phyloP scores from a whole-genome alignment of 2,329 filamentous ascomycete genomes.

The Penicillium hesseltinei region DNA sequence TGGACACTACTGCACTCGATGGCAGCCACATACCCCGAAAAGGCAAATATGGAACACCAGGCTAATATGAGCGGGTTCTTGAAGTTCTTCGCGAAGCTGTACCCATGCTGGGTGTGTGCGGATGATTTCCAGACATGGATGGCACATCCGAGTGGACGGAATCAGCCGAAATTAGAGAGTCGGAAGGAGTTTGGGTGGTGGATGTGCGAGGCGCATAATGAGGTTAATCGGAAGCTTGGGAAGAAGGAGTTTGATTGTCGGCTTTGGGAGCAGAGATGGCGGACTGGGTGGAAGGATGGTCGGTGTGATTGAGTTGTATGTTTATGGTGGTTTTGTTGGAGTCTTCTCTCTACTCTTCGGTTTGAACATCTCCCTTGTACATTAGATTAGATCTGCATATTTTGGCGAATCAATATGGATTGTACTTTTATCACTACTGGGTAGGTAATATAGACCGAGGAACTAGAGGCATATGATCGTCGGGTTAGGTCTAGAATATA shows the following conservation, averaged over 20 bases:
- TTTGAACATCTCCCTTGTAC: slow-evolving; percentile 16
- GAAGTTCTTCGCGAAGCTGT: slow-evolving; percentile 75
- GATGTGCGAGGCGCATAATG: slow-evolving; percentile 54
- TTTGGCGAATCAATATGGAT: slow-evolving; percentile 5
- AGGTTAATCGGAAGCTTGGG: slow-evolving; percentile 69
- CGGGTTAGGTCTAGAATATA: background rate
- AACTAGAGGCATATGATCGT: background rate
- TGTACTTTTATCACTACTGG: background rate
- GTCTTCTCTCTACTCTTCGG: slow-evolving; percentile 11
- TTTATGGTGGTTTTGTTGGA: background rate
- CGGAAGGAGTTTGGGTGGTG: slow-evolving; percentile 49
- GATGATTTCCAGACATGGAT: slow-evolving; percentile 88
- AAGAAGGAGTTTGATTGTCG: slow-evolving; percentile 88
- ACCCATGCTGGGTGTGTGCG: slow-evolving; percentile 94
- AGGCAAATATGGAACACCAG: slow-evolving; percentile 68
- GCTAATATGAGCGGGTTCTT: slow-evolving; percentile 76
- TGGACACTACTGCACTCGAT: slow-evolving; percentile 95
- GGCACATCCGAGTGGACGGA: slow-evolving; percentile 53
- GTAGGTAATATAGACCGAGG: background rate
- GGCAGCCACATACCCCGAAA: slow-evolving; percentile 77
- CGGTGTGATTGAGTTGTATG: slow-evolving; percentile 55
- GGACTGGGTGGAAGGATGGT: slow-evolving; percentile 76
- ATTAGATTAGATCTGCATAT: slow-evolving; percentile 12
- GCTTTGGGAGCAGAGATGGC: slow-evolving; percentile 91
- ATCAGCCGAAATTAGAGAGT: slow-evolving; percentile 61